Evolutionary conservation across 441 rosid species (phyloP), one percentile per base, ranked within the genome.

Genomic region (Adansonia grandidieri): DNA sequence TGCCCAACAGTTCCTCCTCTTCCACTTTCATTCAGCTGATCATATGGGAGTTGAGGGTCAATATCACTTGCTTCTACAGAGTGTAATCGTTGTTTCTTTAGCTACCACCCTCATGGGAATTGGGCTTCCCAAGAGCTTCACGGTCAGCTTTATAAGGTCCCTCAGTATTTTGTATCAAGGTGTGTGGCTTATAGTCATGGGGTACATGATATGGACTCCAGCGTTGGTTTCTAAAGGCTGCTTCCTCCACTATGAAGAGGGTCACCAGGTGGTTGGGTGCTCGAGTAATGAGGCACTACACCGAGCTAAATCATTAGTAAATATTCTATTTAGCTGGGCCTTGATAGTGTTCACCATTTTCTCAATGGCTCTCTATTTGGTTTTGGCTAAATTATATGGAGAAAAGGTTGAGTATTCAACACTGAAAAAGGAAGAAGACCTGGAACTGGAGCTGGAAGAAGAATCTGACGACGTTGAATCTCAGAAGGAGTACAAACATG

Each of bases 11-110:
- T 82, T 93, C 19, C 85, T 95, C 76, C 86, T 95, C 58, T 95
- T 95, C 89, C 95, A 84, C 80, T 93, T 93, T 32, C 98, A 93
- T 79, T 91, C 98, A 0, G 73, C 97, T 58, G 97, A 91, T 73
- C 97, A 95, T 78, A 88, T 83, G 80, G 97, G 95, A 4, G 84
- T 93, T 11, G 96, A 95, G 80, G 98, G 98, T 0, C 97, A 88
- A 24, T 95, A 91, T 78, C 98, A 95, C 73, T 74, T 91, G 57
- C 90, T 93, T 72, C 85, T 95, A 40, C 97, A 95, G 77, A 72
- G 86, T 20, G 72, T 82, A 45, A 82, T 93, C 10, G 71, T 78
- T 24, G 90, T 93, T 79, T 89, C 91, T 11, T 78, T 95, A 17
- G 74, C 84, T 71, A 87, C 97, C 44, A 89, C 93, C 28, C 82